These are phyloP conservation scores for Ilyonectria robusta DNA, from an alignment of 2,329 filamentous ascomycete genomes.

Conservation along the genomic window DNA sequence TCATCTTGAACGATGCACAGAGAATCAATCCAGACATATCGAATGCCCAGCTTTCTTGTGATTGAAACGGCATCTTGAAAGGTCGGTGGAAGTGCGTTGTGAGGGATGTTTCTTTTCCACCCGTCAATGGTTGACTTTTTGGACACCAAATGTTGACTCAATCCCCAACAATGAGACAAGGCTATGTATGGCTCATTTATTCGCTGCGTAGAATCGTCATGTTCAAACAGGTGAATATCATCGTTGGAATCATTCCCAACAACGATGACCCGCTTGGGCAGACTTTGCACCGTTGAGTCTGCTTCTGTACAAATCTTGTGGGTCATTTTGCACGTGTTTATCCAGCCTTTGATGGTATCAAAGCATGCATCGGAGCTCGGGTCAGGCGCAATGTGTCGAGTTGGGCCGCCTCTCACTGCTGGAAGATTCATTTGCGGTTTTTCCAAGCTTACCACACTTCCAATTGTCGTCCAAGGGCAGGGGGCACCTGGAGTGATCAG, in stretches of 20 bases:
- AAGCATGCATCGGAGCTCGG: constrained; percentile 29
- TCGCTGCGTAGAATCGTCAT: constrained; percentile 25
- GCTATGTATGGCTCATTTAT: constrained; percentile 37
- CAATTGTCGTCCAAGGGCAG: constrained; percentile 41
- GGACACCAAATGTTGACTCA: constrained; percentile 30
- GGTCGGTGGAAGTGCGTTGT: constrained; percentile 29
- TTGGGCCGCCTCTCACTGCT: constrained; percentile 27
- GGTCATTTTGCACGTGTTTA: constrained; percentile 29
- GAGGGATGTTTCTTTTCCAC: constrained; percentile 37
- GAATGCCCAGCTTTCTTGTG: constrained; percentile 38
- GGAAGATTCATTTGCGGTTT: constrained; percentile 24
- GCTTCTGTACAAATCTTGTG: constrained; percentile 37
- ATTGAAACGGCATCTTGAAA: constrained; percentile 40
- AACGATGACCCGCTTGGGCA: constrained; percentile 41
- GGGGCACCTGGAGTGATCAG: not conserved
- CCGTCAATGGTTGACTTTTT: no score
- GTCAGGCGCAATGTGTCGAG: constrained; percentile 33
- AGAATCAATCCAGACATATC: constrained; percentile 47
- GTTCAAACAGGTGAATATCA: constrained; percentile 35
- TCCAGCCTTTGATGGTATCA: constrained; percentile 37
- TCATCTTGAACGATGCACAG: constrained; percentile 49
- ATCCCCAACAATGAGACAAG: constrained; percentile 44
- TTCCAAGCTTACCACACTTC: constrained; percentile 30
- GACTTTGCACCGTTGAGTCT: constrained; percentile 9
- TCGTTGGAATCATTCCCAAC: constrained; percentile 36